These are phyloP conservation scores for Penicillium desertorum DNA, from an alignment of 495 filamentous ascomycete species.

Conservation along the genomic window DNA sequence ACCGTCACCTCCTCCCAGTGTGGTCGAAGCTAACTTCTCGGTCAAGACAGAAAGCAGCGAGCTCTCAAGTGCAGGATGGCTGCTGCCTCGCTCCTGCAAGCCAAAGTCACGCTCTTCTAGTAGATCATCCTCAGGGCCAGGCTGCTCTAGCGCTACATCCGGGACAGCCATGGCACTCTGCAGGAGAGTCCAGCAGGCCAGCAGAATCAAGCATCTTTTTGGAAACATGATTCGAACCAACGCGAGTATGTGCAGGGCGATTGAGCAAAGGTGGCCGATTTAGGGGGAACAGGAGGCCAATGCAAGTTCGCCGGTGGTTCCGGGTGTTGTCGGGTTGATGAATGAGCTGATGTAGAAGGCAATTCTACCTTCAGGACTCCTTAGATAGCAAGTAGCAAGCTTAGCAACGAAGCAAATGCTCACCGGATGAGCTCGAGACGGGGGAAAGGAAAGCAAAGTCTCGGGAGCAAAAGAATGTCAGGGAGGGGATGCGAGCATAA, in stretches of 20 bases:
- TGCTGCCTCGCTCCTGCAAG: constrained; percentile 9
- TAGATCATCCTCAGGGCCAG: not conserved
- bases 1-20: not conserved
- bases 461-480: not conserved
- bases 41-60: constrained; percentile 13
- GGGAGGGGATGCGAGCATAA: constrained; percentile 2
- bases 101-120: constrained; percentile 9
- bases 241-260: not conserved
- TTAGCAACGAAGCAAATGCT: constrained; percentile 1
- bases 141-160: constrained; percentile 8
- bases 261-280: not conserved
- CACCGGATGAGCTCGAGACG: not conserved
- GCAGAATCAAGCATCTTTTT: constrained; percentile 15
- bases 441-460: not conserved
- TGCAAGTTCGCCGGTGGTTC: constrained; percentile 2
- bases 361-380: not conserved
- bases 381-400: constrained; percentile 4
- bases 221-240: constrained; percentile 19
- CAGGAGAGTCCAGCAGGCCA: constrained; percentile 22
- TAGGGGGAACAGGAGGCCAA: not conserved
- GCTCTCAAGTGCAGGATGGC: constrained; percentile 4
- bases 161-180: constrained; percentile 11
- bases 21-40: constrained; percentile 8
- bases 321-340: not conserved
- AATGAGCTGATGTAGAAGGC: not conserved